A percentile compares a stretch with the other conserved stretches of the same genome.
phyloP scores from a whole-genome alignment of 768 basidiomycete genomes.

The Boletus barrowsii region DNA sequence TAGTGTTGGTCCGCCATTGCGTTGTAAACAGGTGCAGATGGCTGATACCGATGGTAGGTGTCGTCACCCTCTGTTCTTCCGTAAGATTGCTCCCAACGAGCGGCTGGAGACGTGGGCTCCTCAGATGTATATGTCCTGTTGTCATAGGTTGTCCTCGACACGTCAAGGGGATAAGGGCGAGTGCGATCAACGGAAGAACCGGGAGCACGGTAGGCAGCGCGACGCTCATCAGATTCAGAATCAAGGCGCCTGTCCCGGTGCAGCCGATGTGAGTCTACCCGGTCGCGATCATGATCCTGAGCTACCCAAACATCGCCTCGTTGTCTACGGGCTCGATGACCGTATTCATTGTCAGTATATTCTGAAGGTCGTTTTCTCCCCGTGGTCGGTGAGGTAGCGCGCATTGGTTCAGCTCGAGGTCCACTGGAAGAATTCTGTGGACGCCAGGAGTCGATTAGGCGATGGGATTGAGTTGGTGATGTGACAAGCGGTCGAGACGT shows the following conservation, averaged over 20 bases:
- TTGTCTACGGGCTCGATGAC: constrained; percentile 21
- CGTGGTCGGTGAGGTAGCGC: constrained; percentile 10
- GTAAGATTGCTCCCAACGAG: constrained; percentile 10
- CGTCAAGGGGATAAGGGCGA: constrained; percentile 6
- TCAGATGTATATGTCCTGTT: constrained; percentile 1
- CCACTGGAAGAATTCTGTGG: constrained; percentile 2
- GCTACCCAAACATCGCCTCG: constrained; percentile 21
- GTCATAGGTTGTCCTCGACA: constrained; percentile 7
- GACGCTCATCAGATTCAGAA: constrained; percentile 15
- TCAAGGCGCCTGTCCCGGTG: constrained; percentile 11
- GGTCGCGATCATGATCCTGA: constrained; percentile 6
- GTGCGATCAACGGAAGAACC: constrained; percentile 5
- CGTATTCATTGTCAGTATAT: constrained; percentile 17
- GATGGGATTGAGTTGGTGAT: constrained; percentile 6
- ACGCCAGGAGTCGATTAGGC: constrained; percentile 2
- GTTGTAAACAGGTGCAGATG: neutral
- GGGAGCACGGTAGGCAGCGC: constrained; percentile 2
- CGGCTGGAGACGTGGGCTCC: neutral
- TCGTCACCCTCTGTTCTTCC: constrained; percentile 15
- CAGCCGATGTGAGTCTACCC: constrained; percentile 5
- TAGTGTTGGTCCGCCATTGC: constrained; percentile 3
- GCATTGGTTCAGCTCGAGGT: constrained; percentile 19
- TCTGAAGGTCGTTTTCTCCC: constrained; percentile 25
- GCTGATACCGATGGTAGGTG: constrained; percentile 10
- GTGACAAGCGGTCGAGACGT: neutral